Evolutionary conservation across 225 moss, liverwort and hornwort species (phyloP), one percentile per base, ranked within the genome.

Genomic region (Polytrichum formosum): DNA sequence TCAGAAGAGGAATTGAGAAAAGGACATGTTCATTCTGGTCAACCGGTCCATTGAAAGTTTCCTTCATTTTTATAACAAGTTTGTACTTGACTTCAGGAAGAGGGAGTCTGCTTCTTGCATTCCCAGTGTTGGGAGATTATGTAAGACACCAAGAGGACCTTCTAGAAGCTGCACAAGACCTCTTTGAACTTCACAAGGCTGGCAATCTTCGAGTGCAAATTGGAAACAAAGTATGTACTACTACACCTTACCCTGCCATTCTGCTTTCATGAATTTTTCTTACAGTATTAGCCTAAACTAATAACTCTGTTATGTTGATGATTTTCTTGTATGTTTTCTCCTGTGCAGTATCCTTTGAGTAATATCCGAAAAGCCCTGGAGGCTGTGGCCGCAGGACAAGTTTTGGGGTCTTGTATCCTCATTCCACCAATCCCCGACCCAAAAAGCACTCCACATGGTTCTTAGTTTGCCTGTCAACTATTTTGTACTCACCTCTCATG

Each of bases 371-470:
- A 79, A 76, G 84, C 61, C 65, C 77, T 91, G 8, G 69, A 75
- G 30, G 61, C 61, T 21, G 64, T 82, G 65, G 60, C 46, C 62
- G 59, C 33, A 30, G 67, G 67, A 63, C 74, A 77, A 26, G 69
- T 25, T 23, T 66, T 22, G 23, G 83, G 82, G 28, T 84, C 73
- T 60, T 78, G 78, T 53, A 79, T 88, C 67, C 91, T 91, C 53
- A 56, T 70, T 60, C 91, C 91, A 6, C 84, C 88, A 18, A 65
- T 84, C 71, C 81, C 80, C 23, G 82, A 82, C 29, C 86, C 86
- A 22, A 80, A 75, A 69, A 73, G 83, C 53, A n/a, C 68, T 19
- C 78, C 82, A 26, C 77, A 80, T 75, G 85, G 83, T 10, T 74
- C 71, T 7, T 72, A 58, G 58, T 46, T 46, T 46, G 46, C 46